These are phyloP conservation scores for Cytidiella melzeri DNA, from an alignment of 768 basidiomycete species.

Conservation along the genomic window DNA sequence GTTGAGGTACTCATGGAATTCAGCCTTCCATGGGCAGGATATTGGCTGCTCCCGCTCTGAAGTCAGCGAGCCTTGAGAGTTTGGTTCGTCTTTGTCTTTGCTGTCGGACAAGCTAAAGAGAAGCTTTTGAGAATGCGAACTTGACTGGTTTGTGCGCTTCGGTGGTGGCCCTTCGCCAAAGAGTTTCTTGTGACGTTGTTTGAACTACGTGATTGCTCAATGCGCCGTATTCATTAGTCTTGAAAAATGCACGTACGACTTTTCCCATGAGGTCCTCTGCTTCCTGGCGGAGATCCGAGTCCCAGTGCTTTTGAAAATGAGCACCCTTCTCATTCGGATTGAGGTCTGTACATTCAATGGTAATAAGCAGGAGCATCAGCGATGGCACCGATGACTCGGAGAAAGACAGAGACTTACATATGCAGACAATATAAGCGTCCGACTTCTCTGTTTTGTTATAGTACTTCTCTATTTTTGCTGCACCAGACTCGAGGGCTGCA, in stretches of 20 bases:
- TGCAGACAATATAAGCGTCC: slow-evolving; percentile 3
- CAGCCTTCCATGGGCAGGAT: slow-evolving; percentile 1
- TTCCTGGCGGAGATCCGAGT: not conserved
- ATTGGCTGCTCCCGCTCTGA: too few relatives aligned
- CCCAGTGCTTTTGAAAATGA: not conserved
- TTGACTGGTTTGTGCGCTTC: not conserved
- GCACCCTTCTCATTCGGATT: not conserved
- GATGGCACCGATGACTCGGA: too few relatives aligned
- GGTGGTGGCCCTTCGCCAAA: not conserved
- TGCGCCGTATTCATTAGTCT: not conserved
- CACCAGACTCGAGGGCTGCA: not conserved
- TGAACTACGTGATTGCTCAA: not conserved
- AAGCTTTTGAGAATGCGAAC: not conserved
- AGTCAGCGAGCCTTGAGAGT: too few relatives aligned
- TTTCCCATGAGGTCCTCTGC: not conserved
- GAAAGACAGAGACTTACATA: not conserved
- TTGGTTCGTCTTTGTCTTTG: too few relatives aligned
- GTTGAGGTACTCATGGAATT: slow-evolving; percentile 4
- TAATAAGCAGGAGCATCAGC: not conserved
- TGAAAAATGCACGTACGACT: not conserved
- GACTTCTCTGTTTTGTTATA: slow-evolving; percentile 2
- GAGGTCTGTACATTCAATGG: not conserved
- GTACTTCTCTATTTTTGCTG: not conserved
- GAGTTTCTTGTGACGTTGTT: not conserved
- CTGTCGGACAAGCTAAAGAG: too few relatives aligned